Conservation (phyloP, 305 asterid genomes). For the Petunia hybrid region DNA sequence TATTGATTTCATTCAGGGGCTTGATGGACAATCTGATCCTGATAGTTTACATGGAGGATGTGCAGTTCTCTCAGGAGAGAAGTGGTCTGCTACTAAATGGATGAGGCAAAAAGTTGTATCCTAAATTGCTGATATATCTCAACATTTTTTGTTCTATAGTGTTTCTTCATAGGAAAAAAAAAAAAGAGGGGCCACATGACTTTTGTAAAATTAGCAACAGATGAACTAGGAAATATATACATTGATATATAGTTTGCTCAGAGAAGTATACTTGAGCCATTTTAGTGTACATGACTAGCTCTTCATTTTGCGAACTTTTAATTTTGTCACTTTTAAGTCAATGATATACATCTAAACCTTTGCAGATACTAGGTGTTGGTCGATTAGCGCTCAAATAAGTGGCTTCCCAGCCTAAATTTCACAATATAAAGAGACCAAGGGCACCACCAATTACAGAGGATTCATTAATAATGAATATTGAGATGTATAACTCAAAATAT, state of each 20-base stretch:
- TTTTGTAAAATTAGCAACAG: slow-evolving; percentile 24
- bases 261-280: neutral
- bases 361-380: no score
- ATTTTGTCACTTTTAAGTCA: no score
- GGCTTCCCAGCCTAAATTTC: no score
- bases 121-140: slow-evolving; percentile 32
- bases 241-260: neutral
- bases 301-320: neutral
- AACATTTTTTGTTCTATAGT: neutral
- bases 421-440: no score
- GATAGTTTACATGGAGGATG: slow-evolving; percentile 86
- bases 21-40: slow-evolving; percentile 75
- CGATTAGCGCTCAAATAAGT: no score
- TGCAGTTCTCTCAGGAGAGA: slow-evolving; percentile 78
- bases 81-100: slow-evolving; percentile 98
- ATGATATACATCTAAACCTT: no score
- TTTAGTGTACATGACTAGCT: neutral
- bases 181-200: neutral
- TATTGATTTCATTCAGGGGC: slow-evolving; percentile 60
- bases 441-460: no score
- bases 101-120: slow-evolving; percentile 66
- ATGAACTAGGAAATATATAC: neutral
- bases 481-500: no score
- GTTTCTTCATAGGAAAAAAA: slow-evolving; percentile 7
- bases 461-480: no score